These are phyloP conservation scores for Cladobotryum protrusum DNA, from an alignment of 2,329 filamentous ascomycete genomes.

Conservation along the genomic window DNA sequence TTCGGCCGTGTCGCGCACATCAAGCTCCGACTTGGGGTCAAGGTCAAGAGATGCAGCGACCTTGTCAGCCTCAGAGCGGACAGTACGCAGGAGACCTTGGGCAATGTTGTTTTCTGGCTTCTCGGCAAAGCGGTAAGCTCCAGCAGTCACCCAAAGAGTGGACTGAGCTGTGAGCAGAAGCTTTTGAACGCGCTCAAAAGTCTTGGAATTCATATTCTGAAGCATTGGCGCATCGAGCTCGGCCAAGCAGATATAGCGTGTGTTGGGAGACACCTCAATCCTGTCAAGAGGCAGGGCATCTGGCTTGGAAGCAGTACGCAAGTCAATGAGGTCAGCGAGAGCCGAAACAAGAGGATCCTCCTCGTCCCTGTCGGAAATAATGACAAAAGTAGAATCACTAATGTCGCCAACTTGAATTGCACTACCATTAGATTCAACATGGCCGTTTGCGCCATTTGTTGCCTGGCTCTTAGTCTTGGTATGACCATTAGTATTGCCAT, in stretches of 20 bases:
- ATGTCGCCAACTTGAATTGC: background rate
- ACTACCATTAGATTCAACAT: background rate
- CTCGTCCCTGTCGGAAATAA: constrained; percentile 19
- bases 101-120: constrained; percentile 39
- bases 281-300: constrained; percentile 15
- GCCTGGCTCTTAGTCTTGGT: background rate
- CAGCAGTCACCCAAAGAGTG: constrained; percentile 35
- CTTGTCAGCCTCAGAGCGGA: constrained; percentile 41
- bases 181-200: constrained; percentile 33
- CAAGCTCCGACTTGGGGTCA: constrained; percentile 29
- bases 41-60: constrained; percentile 41
- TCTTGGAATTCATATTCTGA: constrained; percentile 29
- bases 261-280: constrained; percentile 11
- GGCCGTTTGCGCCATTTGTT: background rate
- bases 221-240: constrained; percentile 41
- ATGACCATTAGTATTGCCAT: background rate
- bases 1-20: constrained; percentile 22
- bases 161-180: constrained; percentile 29
- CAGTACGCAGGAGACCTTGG: constrained; percentile 37
- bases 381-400: constrained; percentile 14
- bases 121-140: constrained; percentile 30
- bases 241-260: constrained; percentile 33
- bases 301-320: constrained; percentile 16
- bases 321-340: constrained; percentile 17
- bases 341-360: constrained; percentile 15